Base-by-base conservation (phyloP, 2,329 filamentous ascomycete species). In the Botrytis squamosa region DNA sequence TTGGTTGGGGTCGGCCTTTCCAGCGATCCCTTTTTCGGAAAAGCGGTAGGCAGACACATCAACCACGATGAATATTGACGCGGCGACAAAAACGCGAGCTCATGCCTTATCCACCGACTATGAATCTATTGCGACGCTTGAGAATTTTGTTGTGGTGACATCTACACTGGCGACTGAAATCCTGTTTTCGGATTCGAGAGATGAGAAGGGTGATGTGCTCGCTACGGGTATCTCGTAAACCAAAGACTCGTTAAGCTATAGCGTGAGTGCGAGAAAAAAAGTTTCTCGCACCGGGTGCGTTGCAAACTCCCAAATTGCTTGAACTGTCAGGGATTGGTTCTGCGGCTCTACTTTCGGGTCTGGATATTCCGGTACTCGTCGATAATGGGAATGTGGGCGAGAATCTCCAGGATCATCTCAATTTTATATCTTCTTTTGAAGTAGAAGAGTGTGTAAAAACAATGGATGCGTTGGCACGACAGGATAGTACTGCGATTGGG, bases 301-400 rank as follows among this genome's bases (percentile, higher is more conserved):
- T 81, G 38, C 70, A 75, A 33, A 78, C 75, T 20, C 82, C 80
- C 18, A 76, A 82, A 70, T 57, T 83, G 5, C 76, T 83, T 12
- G 80, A 82, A 73, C 74, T 81, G 14, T 82, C 81, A 25, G 80
- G 81, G 25, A 76, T 82, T 67, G 81, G 80, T 14, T 69, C 68
- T 33, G 64, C 67, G 10, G 62, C 70, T 8, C 46, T 77, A 5
- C 75, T 80, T 6, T 65, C 76, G 20, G 57, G 38, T 4, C 71
- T 74, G 22, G 74, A 74, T 6, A 79, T 81, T 20, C n/a, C 71
- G 9, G 64, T 76, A 2, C 18, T 76, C 0, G 52, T 76, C n/a
- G 69, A 77, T 44, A 77, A 78, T 55, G 72, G 70, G 1, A 72
- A 76, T 63, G 78, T 80, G 6, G 78, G 78, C 22, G 77, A 79